Conservation (phyloP, 305 asterid genomes). For the Solanum chacoense region DNA sequence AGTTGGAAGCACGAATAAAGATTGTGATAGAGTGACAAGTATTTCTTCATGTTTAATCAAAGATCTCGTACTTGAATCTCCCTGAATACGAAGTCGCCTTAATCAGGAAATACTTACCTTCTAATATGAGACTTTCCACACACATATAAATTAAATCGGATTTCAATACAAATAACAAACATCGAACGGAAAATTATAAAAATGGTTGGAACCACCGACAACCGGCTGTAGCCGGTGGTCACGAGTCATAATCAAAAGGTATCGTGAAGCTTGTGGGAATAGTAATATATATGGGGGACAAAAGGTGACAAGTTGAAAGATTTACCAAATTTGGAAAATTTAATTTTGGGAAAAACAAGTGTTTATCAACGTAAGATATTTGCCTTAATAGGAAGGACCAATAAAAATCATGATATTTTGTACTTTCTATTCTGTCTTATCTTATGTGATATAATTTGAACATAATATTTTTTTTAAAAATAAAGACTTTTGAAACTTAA, state of each 20-base stretch:
- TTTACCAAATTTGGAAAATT: not conserved
- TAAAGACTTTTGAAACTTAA: no score
- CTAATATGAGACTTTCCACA: no score
- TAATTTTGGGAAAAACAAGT: not conserved
- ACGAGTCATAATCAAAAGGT: not conserved
- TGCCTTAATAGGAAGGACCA: not conserved
- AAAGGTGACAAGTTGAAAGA: not conserved
- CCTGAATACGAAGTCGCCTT: no score
- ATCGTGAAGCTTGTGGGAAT: not conserved
- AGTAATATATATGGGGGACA: not conserved
- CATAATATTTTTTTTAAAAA: rapidly evolving
- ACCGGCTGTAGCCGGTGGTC: not conserved
- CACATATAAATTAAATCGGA: rapidly evolving
- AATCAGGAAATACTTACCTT: rapidly evolving
- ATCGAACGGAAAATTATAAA: not conserved
- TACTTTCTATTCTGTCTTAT: not conserved
- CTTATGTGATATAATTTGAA: rapidly evolving
- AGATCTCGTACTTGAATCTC: no score
- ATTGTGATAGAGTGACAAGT: no score
- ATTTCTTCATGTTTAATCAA: no score
- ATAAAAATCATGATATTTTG: not conserved
- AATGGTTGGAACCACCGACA: not conserved
- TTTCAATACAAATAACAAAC: no score
- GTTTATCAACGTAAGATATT: not conserved
- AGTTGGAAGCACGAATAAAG: no score